These are phyloP conservation scores for Parastagonospora avenae DNA, from an alignment of 2,329 filamentous ascomycete species.

Conservation along the genomic window DNA sequence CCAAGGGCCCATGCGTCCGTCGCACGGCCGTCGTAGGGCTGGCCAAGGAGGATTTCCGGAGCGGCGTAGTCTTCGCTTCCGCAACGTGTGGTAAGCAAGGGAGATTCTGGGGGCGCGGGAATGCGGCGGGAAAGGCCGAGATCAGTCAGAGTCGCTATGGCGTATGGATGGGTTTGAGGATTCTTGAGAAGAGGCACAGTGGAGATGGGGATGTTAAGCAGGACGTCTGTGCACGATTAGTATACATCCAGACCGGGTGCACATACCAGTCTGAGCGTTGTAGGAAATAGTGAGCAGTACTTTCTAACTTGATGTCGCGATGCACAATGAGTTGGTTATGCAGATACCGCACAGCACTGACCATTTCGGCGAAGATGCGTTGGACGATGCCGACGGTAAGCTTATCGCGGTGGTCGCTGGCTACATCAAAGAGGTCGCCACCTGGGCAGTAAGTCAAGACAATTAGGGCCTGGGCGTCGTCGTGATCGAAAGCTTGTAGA, in stretches of 20 bases:
- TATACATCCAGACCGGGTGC: constrained; percentile 23
- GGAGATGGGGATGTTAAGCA: constrained; percentile 78
- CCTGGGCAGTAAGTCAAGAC: constrained; percentile 92
- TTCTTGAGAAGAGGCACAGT: constrained; percentile 69
- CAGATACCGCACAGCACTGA: constrained; percentile 83
- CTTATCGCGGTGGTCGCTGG: constrained; percentile 71
- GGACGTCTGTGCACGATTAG: constrained; percentile 69
- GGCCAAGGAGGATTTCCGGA: constrained; percentile 93
- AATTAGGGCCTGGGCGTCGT: constrained; percentile 79
- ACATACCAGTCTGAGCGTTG: constrained; percentile 21
- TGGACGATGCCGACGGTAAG: constrained; percentile 73
- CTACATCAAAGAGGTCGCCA: constrained; percentile 92
- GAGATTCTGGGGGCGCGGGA: constrained; percentile 72
- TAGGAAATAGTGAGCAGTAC: constrained; percentile 59
- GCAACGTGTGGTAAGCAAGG: constrained; percentile 90
- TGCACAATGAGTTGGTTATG: constrained; percentile 89
- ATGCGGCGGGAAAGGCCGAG: constrained; percentile 87
- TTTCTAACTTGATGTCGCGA: constrained; percentile 97
- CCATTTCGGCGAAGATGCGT: constrained; percentile 87
- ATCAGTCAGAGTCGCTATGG: constrained; percentile 88
- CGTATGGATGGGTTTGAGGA: constrained; percentile 77
- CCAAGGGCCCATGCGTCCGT: constrained; percentile 96
- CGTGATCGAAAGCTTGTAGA: constrained; percentile 88
- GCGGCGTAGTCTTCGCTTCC: constrained; percentile 97
- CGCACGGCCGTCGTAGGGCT: constrained; percentile 88